Evolutionary conservation across 129 eudicot species (phyloP).

Genomic region (Centrapalus pauciflorus): DNA sequence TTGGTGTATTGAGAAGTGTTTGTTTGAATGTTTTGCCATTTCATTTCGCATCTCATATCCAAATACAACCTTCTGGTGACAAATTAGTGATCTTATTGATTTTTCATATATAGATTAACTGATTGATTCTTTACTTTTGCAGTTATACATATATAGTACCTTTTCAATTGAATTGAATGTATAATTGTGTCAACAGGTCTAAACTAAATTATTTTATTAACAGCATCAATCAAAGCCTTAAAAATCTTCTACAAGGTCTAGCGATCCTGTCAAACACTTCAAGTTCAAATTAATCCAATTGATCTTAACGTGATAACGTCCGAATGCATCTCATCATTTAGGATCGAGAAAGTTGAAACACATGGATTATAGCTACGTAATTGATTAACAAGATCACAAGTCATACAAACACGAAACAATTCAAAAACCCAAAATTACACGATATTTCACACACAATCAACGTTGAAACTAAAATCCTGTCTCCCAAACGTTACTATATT

Average conservation of each 20-base stretch:
- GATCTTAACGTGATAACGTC: constrained; percentile 7
- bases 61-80: not conserved
- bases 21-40: no score
- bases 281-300: not conserved
- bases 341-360: constrained; percentile 7
- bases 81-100: not conserved
- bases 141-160: not conserved
- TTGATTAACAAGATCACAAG: not conserved
- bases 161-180: no score
- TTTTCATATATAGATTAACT: not conserved
- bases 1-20: no score
- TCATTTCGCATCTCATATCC: not conserved
- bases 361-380: not conserved
- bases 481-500: not conserved
- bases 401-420: not conserved
- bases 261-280: not conserved
- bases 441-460: not conserved
- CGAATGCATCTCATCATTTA: not conserved
- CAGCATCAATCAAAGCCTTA: not conserved
- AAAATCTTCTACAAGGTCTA: not conserved
- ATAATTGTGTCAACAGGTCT: not conserved
- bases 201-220: not conserved
- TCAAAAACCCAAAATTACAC: not conserved
- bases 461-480: not conserved
- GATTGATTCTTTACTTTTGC: not conserved